Conservation (phyloP, 176 grass and related monocot species). For the Bothriochloa decipiens region DNA sequence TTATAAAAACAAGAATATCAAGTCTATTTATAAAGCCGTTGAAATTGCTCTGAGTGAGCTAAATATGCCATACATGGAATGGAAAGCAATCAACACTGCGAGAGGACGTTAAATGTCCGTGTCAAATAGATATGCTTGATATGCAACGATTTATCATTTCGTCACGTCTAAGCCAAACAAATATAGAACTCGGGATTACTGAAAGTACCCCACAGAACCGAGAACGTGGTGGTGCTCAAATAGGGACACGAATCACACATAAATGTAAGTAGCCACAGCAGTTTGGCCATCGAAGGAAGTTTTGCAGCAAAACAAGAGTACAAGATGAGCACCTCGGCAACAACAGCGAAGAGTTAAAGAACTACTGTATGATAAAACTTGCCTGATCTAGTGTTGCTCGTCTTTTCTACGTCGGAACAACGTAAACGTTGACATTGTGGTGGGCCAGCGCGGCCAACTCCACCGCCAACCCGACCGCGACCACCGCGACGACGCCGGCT, state of each 20-base stretch:
- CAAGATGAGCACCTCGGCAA: neutral
- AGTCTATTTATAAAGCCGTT: too few species aligned
- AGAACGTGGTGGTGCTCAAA: too few species aligned
- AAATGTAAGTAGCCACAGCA: neutral
- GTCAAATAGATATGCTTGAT: neutral
- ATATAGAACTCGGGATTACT: neutral
- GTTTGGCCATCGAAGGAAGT: neutral
- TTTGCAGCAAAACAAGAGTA: neutral
- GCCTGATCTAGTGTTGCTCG: neutral
- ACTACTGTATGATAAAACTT: neutral
- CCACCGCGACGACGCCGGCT: conserved; percentile 17
- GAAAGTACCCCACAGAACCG: neutral
- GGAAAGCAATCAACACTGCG: neutral
- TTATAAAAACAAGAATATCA: too few species aligned
- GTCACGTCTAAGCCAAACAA: neutral
- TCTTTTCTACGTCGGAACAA: conserved; percentile 40
- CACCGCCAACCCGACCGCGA: conserved; percentile 31
- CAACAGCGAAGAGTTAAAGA: neutral
- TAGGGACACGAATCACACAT: neutral
- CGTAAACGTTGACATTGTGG: conserved; percentile 12
- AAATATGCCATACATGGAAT: neutral
- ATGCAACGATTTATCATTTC: neutral
- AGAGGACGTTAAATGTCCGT: neutral
- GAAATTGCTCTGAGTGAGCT: too few species aligned
- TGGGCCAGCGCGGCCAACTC: conserved; percentile 33